Conservation (phyloP, 139 green algal genomes). For the Coelastrella sp. region DNA sequence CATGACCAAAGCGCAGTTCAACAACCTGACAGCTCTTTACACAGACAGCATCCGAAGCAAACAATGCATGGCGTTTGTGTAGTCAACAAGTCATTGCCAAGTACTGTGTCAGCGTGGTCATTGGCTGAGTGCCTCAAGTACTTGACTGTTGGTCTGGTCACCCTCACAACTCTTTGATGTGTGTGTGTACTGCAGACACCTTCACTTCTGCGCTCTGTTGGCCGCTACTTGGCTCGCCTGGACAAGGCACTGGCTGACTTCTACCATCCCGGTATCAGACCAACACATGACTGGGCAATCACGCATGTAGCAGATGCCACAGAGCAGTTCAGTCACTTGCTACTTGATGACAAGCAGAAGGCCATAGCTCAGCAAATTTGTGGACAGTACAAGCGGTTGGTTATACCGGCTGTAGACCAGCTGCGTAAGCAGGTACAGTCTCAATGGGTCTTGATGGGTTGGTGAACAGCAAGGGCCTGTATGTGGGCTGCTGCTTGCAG, state of each 20-base stretch:
- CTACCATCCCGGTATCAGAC: conserved; percentile 16
- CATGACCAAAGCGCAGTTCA: too few species aligned
- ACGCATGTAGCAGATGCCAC: conserved; percentile 1
- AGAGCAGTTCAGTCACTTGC: conserved; percentile 28
- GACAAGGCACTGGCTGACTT: conserved; percentile 15
- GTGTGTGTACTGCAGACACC: neutral
- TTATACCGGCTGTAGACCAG: neutral
- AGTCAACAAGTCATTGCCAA: too few species aligned
- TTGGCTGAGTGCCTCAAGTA: too few species aligned
- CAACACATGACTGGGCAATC: conserved; percentile 42
- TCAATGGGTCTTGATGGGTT: too few species aligned
- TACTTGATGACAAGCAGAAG: neutral
- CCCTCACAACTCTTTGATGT: too few species aligned
- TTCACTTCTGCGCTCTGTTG: conserved; percentile 18
- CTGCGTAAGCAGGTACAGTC: neutral
- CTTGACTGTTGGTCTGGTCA: too few species aligned
- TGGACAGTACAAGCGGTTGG: neutral
- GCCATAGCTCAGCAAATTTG: neutral
- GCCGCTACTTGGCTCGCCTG: conserved; percentile 7
- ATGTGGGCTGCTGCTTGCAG: too few species aligned
- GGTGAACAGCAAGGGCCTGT: too few species aligned
- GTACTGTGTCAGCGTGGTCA: too few species aligned
- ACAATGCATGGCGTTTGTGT: too few species aligned
- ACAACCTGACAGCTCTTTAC: too few species aligned
- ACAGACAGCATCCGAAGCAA: too few species aligned